These are phyloP conservation scores for Epichloe gansuensis DNA, from an alignment of 2,329 filamentous ascomycete genomes.

Conservation along the genomic window DNA sequence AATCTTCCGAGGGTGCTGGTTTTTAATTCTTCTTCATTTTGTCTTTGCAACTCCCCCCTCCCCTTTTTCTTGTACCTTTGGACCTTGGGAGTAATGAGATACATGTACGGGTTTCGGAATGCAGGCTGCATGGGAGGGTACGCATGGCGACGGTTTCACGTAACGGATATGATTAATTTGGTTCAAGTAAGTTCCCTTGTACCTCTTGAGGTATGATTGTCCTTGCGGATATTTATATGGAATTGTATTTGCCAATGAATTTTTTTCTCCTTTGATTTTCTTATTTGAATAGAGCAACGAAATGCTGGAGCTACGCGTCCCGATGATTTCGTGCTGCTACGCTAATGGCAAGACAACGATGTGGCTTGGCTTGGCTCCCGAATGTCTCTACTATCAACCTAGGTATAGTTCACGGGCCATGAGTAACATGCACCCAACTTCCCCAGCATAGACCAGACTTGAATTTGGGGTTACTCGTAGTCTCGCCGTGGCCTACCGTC, in stretches of 20 bases:
- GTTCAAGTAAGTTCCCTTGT: background rate
- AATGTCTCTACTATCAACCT: too few relatives aligned
- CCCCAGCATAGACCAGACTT: conserved; percentile 18
- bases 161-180: background rate
- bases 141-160: background rate
- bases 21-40: background rate
- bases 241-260: background rate
- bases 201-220: background rate
- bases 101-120: background rate
- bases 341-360: too few relatives aligned
- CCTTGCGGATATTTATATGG: background rate
- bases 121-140: background rate
- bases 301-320: too few relatives aligned
- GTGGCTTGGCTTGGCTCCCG: too few relatives aligned
- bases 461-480: conserved; percentile 26
- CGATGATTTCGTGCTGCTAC: too few relatives aligned
- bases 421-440: conserved; percentile 26
- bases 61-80: background rate
- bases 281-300: too few relatives aligned
- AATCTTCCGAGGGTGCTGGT: too few relatives aligned
- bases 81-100: background rate
- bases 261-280: background rate
- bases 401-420: conserved; percentile 16
- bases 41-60: background rate
- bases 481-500: conserved; percentile 36